A percentile compares a stretch with the other conserved stretches of the same genome.
phyloP scores from a whole-genome alignment of 106 monocot species.

The Platanthera guangdongensis region DNA sequence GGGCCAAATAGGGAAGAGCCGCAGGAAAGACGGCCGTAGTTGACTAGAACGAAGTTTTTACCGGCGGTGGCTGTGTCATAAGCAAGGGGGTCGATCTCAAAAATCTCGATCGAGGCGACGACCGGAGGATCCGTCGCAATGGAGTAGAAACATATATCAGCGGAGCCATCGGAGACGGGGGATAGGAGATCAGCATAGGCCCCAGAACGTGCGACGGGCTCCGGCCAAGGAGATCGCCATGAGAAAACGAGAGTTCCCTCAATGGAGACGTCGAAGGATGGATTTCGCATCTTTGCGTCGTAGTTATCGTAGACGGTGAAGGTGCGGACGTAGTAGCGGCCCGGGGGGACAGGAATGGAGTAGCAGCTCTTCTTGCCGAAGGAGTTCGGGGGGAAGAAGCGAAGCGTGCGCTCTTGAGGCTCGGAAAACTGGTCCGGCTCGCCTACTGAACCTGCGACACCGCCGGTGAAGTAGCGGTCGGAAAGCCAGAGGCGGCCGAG shows the following conservation, averaged over 20 bases:
- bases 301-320: slow-evolving; percentile 99
- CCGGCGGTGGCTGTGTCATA: slow-evolving; percentile 44
- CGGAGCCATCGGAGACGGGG: slow-evolving; percentile 25
- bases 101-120: slow-evolving; percentile 58
- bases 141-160: slow-evolving; percentile 88
- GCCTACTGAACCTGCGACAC: slow-evolving; percentile 45
- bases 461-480: slow-evolving; percentile 62
- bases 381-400: slow-evolving; percentile 62
- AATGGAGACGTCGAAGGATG: slow-evolving; percentile 83
- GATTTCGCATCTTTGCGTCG: slow-evolving; percentile 60
- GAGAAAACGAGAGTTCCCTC: slow-evolving; percentile 72
- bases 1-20: slow-evolving; percentile 52
- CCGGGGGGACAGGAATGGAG: slow-evolving; percentile 59
- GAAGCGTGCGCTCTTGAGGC: slow-evolving; percentile 73
- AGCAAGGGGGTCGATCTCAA: slow-evolving; percentile 42
- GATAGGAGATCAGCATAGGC: slow-evolving; percentile 80
- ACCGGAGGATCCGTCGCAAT: slow-evolving; percentile 87
- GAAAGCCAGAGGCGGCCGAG: slow-evolving; percentile 67
- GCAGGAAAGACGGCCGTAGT: slow-evolving; percentile 57
- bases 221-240: slow-evolving; percentile 87
- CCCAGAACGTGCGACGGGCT: slow-evolving; percentile 44
- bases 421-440: slow-evolving; percentile 64
- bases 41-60: slow-evolving; percentile 43
- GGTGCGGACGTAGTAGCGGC: slow-evolving; percentile 82
- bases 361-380: slow-evolving; percentile 92